A percentile compares a stretch with the other conserved stretches of the same genome.
Evolutionary conservation across 805 yeast species (phyloP).

Genomic region (Schwanniomyces polymorphus): DNA sequence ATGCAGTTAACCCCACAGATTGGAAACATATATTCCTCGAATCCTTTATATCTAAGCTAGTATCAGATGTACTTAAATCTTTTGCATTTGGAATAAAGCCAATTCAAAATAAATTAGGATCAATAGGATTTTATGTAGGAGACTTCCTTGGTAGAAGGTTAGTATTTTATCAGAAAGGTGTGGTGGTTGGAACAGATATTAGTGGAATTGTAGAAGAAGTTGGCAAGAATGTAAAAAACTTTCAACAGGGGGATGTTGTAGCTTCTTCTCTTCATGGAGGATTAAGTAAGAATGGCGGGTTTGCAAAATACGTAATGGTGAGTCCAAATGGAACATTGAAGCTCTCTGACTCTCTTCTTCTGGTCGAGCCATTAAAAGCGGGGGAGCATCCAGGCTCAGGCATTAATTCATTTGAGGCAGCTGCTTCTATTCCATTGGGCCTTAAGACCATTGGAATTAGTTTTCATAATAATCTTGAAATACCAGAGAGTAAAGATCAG

Average conservation of each 20-base stretch:
- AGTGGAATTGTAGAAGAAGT: constrained; percentile 20
- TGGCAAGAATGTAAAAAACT: constrained; percentile 16
- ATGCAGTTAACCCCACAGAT: constrained; percentile 66
- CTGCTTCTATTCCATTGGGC: constrained; percentile 15
- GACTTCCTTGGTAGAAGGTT: constrained; percentile 3
- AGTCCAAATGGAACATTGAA: constrained; percentile 17
- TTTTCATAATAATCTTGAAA: constrained; percentile 10
- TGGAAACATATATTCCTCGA: constrained; percentile 53
- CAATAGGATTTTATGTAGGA: constrained; percentile 1
- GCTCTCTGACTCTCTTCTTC: constrained; percentile 8
- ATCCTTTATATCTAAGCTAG: constrained; percentile 13
- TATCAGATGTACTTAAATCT: constrained; percentile 14
- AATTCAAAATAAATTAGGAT: not conserved
- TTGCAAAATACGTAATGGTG: constrained; percentile 21
- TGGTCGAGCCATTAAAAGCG: constrained; percentile 4
- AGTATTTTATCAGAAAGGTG: not conserved
- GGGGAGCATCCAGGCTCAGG: constrained; percentile 7
- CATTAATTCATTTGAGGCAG: constrained; percentile 16
- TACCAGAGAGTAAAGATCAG: constrained; percentile 5
- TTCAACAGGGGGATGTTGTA: constrained; percentile 18
- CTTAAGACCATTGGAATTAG: constrained; percentile 14
- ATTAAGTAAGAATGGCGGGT: constrained; percentile 17
- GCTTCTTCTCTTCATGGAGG: constrained; percentile 17
- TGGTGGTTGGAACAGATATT: constrained; percentile 15
- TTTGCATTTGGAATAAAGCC: constrained; percentile 3